Evolutionary conservation across 345 rosid species (phyloP).

Genomic region (Dovyalis caffra): DNA sequence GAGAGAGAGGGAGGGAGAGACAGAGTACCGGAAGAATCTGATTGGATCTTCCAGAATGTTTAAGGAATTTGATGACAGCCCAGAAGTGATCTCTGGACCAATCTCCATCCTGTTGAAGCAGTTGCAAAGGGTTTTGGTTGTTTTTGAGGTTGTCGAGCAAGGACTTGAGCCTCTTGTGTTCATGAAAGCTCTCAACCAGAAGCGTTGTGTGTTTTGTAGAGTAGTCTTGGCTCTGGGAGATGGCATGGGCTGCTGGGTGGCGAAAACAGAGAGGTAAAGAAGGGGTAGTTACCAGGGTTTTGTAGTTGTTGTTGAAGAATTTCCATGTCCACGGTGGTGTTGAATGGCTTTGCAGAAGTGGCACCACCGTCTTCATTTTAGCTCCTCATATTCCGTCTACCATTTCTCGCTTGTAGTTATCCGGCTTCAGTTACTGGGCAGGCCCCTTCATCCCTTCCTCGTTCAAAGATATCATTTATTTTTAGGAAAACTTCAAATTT

Average conservation of each 20-base stretch:
- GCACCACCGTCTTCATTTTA: too few relatives aligned
- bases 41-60: conserved; percentile 37
- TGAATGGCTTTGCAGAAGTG: too few relatives aligned
- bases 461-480: too few relatives aligned
- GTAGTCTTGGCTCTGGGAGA: not conserved
- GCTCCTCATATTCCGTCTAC: too few relatives aligned
- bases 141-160: conserved; percentile 36
- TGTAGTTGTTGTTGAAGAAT: not conserved
- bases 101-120: conserved; percentile 63
- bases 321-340: not conserved
- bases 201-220: conserved; percentile 39
- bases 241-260: not conserved
- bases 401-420: too few relatives aligned
- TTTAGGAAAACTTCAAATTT: too few relatives aligned
- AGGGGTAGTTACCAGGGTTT: not conserved
- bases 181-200: conserved; percentile 41
- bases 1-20: too few relatives aligned
- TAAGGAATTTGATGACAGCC: conserved; percentile 55
- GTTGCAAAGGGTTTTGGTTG: conserved; percentile 44
- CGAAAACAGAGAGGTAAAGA: not conserved
- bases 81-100: conserved; percentile 66
- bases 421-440: too few relatives aligned
- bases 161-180: conserved; percentile 40
- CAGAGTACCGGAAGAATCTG: conserved; percentile 55
- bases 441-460: too few relatives aligned